Evolutionary conservation across 1,139 yeast species (phyloP).

Genomic region (Geotrichum reessii): DNA sequence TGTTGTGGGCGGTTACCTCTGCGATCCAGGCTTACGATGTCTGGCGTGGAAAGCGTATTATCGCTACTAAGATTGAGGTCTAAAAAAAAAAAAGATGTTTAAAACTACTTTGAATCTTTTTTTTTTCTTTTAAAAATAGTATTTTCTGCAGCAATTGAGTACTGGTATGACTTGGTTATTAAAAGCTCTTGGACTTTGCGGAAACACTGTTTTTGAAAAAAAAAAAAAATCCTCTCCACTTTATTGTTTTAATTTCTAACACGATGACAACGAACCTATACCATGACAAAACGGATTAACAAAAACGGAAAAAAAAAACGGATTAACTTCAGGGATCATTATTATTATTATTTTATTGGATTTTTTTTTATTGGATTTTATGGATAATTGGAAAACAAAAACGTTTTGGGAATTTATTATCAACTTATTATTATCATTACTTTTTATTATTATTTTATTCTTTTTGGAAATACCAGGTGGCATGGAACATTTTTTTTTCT

Average conservation of each 20-base stretch:
- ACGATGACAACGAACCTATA: background rate
- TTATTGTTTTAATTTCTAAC: no score
- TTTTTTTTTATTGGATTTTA: no score
- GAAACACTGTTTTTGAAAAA: no score
- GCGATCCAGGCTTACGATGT: constrained; percentile 20
- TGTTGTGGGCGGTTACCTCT: constrained; percentile 30
- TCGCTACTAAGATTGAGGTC: constrained; percentile 15
- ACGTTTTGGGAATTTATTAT: background rate
- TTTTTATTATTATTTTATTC: no score
- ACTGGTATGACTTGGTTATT: background rate
- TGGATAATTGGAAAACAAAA: background rate
- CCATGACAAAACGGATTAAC: background rate
- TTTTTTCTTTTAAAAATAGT: no score
- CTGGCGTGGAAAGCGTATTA: constrained; percentile 16
- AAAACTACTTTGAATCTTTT: no score
- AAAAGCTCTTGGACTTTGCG: no score
- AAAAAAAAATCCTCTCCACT: no score
- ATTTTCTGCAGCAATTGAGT: no score
- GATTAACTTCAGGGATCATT: no score
- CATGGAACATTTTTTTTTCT: background rate
- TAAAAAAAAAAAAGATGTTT: no score
- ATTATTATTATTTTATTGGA: no score
- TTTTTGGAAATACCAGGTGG: background rate
- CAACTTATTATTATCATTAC: background rate
- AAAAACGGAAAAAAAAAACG: background rate